phyloP scores from a whole-genome alignment of 2,329 filamentous ascomycete species.

The Spiromastix sp. region DNA sequence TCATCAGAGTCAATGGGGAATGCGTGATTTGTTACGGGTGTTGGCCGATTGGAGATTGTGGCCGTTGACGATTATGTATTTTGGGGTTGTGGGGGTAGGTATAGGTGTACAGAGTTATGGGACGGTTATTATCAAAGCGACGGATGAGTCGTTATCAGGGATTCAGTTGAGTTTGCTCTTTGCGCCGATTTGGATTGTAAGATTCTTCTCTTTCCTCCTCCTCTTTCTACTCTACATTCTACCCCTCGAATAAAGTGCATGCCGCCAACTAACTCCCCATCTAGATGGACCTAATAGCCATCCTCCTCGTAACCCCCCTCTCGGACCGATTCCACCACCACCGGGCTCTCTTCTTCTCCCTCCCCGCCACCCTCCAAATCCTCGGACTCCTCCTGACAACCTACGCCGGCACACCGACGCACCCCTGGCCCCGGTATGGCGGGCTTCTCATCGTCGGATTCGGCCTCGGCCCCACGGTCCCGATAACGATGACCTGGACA shows the following conservation, averaged over 20 bases:
- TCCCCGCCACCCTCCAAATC: slow-evolving; percentile 68
- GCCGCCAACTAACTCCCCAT: too few relatives aligned
- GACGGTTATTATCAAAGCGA: slow-evolving; percentile 72
- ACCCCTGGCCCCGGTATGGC: slow-evolving; percentile 75
- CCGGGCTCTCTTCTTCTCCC: slow-evolving; percentile 71
- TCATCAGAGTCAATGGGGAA: slow-evolving; percentile 60
- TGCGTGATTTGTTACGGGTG: slow-evolving; percentile 59
- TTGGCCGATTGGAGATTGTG: slow-evolving; percentile 80
- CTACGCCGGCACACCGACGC: slow-evolving; percentile 50
- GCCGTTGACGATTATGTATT: slow-evolving; percentile 84
- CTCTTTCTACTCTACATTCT: background rate
- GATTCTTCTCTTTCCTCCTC: slow-evolving; percentile 21
- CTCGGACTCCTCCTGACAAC: slow-evolving; percentile 69
- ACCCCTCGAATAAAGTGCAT: too few relatives aligned
- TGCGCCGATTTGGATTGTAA: slow-evolving; percentile 83
- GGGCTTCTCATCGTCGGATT: slow-evolving; percentile 86
- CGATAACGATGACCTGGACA: slow-evolving; percentile 90
- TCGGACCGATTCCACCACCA: slow-evolving; percentile 77
- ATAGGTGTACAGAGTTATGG: slow-evolving; percentile 85
- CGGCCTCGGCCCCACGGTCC: slow-evolving; percentile 79
- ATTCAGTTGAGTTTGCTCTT: slow-evolving; percentile 73
- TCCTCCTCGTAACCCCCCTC: slow-evolving; percentile 72
- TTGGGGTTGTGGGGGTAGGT: slow-evolving; percentile 84
- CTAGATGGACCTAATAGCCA: slow-evolving; percentile 78
- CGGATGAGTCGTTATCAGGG: slow-evolving; percentile 61